Evolutionary conservation across 2,329 filamentous ascomycete genomes (phyloP).

Genomic region (Alternaria metachromatica): DNA sequence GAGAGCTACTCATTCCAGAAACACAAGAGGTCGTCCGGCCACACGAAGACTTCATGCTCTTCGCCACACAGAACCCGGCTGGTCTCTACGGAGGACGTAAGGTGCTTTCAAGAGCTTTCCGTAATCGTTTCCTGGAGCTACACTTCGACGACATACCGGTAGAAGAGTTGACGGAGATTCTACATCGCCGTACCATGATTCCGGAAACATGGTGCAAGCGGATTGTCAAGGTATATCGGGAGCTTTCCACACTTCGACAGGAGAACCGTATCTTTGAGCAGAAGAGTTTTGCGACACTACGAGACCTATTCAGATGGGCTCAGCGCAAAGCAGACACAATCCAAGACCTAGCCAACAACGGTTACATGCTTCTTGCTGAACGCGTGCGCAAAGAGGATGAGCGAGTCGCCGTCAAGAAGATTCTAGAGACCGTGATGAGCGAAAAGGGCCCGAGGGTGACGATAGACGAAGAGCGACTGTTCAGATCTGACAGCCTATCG

Average conservation of each 20-base stretch:
- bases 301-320: constrained; percentile 97
- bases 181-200: constrained; percentile 86
- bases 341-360: constrained; percentile 87
- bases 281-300: constrained; percentile 93
- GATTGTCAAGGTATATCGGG: constrained; percentile 93
- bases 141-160: constrained; percentile 99
- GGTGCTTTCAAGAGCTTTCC: constrained; percentile 88
- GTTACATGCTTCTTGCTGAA: constrained; percentile 95
- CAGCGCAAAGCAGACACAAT: constrained; percentile 82
- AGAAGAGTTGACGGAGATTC: constrained; percentile 87
- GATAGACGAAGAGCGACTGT: constrained; percentile 77
- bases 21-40: constrained; percentile 93
- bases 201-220: constrained; percentile 89
- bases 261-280: constrained; percentile 93
- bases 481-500: constrained; percentile 57
- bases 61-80: constrained; percentile 96
- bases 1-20: constrained; percentile 93
- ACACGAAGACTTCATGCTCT: constrained; percentile 95
- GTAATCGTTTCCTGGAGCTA: constrained; percentile 94
- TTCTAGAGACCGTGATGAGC: constrained; percentile 89
- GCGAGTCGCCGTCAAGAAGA: constrained; percentile 78
- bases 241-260: constrained; percentile 87
- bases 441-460: constrained; percentile 64
- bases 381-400: constrained; percentile 92
- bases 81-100: constrained; percentile 96